Evolutionary conservation across 495 filamentous ascomycete genomes (phyloP).

Genomic region (Neurospora sp.): DNA sequence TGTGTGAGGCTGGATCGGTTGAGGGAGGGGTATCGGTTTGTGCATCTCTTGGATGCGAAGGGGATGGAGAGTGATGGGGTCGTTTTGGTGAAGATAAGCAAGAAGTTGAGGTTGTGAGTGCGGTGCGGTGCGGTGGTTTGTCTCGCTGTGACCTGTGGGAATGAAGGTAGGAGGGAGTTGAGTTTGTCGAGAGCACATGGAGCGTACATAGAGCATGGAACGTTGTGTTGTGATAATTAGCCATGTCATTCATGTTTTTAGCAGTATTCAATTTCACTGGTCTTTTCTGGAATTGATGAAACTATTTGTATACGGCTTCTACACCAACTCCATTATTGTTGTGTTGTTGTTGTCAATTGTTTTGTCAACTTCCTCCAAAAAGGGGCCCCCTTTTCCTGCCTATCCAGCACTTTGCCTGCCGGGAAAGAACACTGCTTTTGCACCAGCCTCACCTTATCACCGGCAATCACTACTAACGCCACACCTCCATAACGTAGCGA

Average conservation of each 20-base stretch:
- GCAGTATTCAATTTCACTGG: not conserved
- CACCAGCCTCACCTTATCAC: not conserved
- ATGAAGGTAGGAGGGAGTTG: not conserved
- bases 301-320: not conserved
- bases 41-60: conserved; percentile 57
- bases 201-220: not conserved
- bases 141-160: not conserved
- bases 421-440: not conserved
- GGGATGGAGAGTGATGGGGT: conserved; percentile 53
- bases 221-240: not conserved
- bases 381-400: not conserved
- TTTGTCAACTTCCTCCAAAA: not conserved
- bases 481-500: not conserved
- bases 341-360: not conserved
- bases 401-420: not conserved
- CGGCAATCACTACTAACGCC: not conserved
- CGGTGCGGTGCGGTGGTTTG: too few species aligned
- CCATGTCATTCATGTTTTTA: not conserved
- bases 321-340: not conserved
- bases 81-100: conserved; percentile 59
- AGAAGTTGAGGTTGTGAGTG: conserved; percentile 31
- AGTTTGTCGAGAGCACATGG: not conserved
- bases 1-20: conserved; percentile 77
- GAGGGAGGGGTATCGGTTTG: conserved; percentile 61
- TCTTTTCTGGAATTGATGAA: not conserved